These are phyloP conservation scores for Ogataea polymorpha DNA, from an alignment of 805 yeast genomes.

Conservation along the genomic window DNA sequence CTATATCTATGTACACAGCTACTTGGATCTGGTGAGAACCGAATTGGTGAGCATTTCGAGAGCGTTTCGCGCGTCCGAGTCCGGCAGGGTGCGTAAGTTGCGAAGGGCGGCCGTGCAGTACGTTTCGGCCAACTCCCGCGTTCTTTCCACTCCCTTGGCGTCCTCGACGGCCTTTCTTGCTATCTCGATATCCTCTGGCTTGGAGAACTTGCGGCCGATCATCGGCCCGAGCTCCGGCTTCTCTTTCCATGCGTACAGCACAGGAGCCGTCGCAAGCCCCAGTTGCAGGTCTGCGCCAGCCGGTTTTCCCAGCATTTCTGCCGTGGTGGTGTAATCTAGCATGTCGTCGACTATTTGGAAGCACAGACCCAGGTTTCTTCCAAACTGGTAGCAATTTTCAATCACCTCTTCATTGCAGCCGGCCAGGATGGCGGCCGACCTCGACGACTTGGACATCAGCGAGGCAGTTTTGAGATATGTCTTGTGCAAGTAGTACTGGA, in stretches of 20 bases:
- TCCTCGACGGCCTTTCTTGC: constrained; percentile 72
- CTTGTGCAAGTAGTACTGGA: constrained; percentile 92
- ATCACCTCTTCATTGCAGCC: constrained; percentile 76
- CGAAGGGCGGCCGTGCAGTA: constrained; percentile 74
- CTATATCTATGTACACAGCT: constrained; percentile 9
- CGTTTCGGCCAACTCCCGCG: constrained; percentile 70
- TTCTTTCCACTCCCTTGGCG: constrained; percentile 72
- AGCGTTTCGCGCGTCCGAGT: constrained; percentile 86
- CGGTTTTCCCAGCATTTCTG: constrained; percentile 86
- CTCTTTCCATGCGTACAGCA: constrained; percentile 88
- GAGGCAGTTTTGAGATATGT: constrained; percentile 95
- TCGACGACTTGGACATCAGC: constrained; percentile 85
- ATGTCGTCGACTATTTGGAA: constrained; percentile 96
- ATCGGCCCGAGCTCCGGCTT: constrained; percentile 80
- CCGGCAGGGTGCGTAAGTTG: constrained; percentile 74
- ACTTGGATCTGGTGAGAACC: constrained; percentile 77
- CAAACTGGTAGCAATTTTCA: constrained; percentile 86
- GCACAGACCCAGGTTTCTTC: constrained; percentile 89
- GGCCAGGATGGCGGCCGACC: constrained; percentile 90
- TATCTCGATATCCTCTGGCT: constrained; percentile 79
- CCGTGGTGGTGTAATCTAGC: constrained; percentile 90
- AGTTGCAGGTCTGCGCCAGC: constrained; percentile 91
- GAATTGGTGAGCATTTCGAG: constrained; percentile 80
- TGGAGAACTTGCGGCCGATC: constrained; percentile 76
- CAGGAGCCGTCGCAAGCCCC: constrained; percentile 97